phyloP scores from a whole-genome alignment of 345 rosid species.

The Aethionema arabicum region DNA sequence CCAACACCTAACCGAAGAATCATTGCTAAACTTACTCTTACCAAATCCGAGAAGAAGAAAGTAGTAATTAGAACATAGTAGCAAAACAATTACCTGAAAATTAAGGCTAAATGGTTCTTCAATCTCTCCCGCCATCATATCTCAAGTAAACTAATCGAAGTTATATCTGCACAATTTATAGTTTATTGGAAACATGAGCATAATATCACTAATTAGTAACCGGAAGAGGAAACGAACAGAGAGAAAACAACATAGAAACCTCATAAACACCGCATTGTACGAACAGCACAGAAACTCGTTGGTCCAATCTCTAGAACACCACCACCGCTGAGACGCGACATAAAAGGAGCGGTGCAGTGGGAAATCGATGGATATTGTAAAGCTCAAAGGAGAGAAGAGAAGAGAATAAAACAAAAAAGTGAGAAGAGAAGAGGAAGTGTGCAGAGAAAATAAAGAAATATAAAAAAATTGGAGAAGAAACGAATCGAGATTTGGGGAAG shows the following conservation, averaged over 20 bases:
- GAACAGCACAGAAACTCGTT: too few species aligned
- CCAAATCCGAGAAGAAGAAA: not conserved
- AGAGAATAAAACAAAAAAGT: not conserved
- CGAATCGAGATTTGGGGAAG: constrained; percentile 33
- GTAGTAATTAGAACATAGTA: not conserved
- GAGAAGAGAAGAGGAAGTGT: too few species aligned
- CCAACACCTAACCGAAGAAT: too few species aligned
- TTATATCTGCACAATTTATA: not conserved
- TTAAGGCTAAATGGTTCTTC: constrained; percentile 59
- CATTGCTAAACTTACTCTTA: too few species aligned
- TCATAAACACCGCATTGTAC: too few species aligned
- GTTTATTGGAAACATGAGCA: not conserved
- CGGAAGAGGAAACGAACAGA: too few species aligned
- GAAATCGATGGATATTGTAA: not conserved
- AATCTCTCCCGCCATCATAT: constrained; percentile 62
- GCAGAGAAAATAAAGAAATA: too few species aligned
- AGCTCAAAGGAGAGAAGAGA: constrained; percentile 8
- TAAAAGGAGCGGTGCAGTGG: too few species aligned
- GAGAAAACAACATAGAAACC: too few species aligned
- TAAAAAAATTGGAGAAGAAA: not conserved
- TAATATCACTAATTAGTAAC: too few species aligned
- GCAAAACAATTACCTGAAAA: constrained; percentile 52
- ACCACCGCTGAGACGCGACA: too few species aligned
- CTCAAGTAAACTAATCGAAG: constrained; percentile 9
- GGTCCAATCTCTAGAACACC: too few species aligned